Evolutionary conservation across 2,329 filamentous ascomycete species (phyloP), one percentile per base, ranked within the genome.

Genomic region (Xylariaceae sp.): DNA sequence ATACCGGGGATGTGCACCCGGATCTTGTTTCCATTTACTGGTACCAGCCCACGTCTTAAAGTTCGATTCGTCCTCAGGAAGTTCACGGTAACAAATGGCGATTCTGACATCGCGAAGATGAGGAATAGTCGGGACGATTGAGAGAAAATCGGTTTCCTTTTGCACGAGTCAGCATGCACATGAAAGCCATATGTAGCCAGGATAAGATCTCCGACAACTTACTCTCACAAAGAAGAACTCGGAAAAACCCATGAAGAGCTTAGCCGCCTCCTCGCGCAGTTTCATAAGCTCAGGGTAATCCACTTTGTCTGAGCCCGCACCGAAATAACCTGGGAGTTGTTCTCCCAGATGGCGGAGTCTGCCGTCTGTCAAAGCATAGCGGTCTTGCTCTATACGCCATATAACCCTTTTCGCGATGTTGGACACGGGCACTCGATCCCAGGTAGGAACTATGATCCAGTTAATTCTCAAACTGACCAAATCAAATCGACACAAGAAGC

Each of bases 151-250:
- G 35, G 83, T 85, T 56, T 83, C 76, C 83, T 86, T 64, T 15
- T 9, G 37, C 17, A 66, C 44, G 51, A 51, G 62, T 71, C 49
- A 69, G 55, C 53, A 62, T 5, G 37, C 30, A 11, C 8, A 39
- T 3, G 10, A 15, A 1, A 23, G n/a, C 10, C n/a, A 17, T 35
- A 18, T 18, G 2, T 18, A 39, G 5, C 30, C 7, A 6, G 10
- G 23, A 34, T 30, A 30, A 5, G 23, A 30, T 4, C 23, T 4
- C 4, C 23, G 34, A 3, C 2, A 3, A 57, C 60, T 76, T 73
- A 87, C 83, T 77, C 86, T 87, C 63, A 88, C 81, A 66, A 88
- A 87, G 69, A 88, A 88, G 78, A 87, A 78, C 65, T 87, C 81
- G 68, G 82, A 80, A 30, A 30, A 30, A 15, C 78, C 77, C 61